Percentiles rank a stretch among this genome's conserved stretches.
Conservation (phyloP, 805 yeast species). For the Candida tammaniensis region DNA sequence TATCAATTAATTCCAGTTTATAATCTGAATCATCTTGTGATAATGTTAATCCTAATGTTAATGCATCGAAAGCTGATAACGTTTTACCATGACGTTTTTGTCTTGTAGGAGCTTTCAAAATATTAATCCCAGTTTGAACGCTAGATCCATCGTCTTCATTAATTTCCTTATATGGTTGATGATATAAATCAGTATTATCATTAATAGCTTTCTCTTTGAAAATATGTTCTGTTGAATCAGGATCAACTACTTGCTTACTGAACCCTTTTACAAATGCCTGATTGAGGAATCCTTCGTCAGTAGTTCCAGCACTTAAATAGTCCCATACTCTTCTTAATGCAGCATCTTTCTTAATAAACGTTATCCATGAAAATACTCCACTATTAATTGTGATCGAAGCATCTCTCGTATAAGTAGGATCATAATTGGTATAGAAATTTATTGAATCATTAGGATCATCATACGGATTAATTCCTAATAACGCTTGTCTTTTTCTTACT, state of each 20-base stretch:
- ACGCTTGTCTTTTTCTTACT: constrained; percentile 1
- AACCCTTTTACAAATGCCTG: background rate
- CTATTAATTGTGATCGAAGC: constrained; percentile 40
- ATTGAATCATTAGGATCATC: constrained; percentile 30
- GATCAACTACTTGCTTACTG: background rate
- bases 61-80: constrained; percentile 28
- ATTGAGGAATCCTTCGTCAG: background rate
- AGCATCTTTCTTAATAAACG: constrained; percentile 47
- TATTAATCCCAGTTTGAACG: constrained; percentile 1
- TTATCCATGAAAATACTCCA: constrained; percentile 53
- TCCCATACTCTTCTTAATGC: constrained; percentile 2
- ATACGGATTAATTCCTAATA: constrained; percentile 24
- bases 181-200: constrained; percentile 23
- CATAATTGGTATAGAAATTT: constrained; percentile 40
- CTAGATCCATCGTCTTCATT: background rate
- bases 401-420: constrained; percentile 41
- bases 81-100: constrained; percentile 5
- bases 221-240: constrained; percentile 13
- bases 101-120: too few relatives aligned
- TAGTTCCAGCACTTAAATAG: background rate
- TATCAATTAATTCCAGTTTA: constrained; percentile 38
- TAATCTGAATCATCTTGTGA: constrained; percentile 30
- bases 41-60: constrained; percentile 33
- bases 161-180: constrained; percentile 16
- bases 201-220: constrained; percentile 24